Conservation (phyloP, 2,329 filamentous ascomycete species). For the Exophiala spinifera region DNA sequence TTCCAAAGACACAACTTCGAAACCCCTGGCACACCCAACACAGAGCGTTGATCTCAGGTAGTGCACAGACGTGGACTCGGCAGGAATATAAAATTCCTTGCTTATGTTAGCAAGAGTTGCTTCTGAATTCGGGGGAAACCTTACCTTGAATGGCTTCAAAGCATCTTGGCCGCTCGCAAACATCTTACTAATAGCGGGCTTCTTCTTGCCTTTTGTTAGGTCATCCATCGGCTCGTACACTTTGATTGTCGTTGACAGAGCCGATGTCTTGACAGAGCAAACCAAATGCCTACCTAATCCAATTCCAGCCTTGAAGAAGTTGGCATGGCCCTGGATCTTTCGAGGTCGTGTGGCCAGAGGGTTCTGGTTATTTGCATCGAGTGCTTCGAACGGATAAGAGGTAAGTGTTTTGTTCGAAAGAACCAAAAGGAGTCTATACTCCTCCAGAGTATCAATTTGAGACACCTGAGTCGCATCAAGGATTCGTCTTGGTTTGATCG, state of each 20-base stretch:
- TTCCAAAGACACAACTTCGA: slow-evolving; percentile 94
- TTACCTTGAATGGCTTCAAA: slow-evolving; percentile 83
- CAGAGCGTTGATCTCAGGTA: slow-evolving; percentile 96
- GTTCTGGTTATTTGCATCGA: slow-evolving; percentile 75
- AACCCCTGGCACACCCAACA: slow-evolving; percentile 90
- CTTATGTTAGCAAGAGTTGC: slow-evolving; percentile 25
- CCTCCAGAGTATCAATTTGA: slow-evolving; percentile 92
- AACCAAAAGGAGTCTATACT: slow-evolving; percentile 87
- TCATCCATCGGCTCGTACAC: slow-evolving; percentile 98
- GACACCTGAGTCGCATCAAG: slow-evolving; percentile 85
- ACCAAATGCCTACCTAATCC: slow-evolving; percentile 92
- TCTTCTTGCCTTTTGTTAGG: slow-evolving; percentile 89
- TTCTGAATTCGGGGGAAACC: slow-evolving; percentile 17
- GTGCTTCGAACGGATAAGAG: slow-evolving; percentile 81
- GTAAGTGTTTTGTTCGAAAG: slow-evolving; percentile 89
- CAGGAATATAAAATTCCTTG: slow-evolving; percentile 94
- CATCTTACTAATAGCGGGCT: slow-evolving; percentile 93
- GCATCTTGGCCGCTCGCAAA: slow-evolving; percentile 91
- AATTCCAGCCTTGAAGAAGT: slow-evolving; percentile 97
- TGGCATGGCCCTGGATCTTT: slow-evolving; percentile 96
- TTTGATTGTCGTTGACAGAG: slow-evolving; percentile 93
- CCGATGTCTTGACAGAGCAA: slow-evolving; percentile 92
- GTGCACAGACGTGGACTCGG: slow-evolving; percentile 96
- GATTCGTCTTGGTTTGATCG: slow-evolving; percentile 71
- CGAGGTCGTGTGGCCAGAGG: slow-evolving; percentile 79